A percentile compares a stretch with the other conserved stretches of the same genome.
Evolutionary conservation across 441 rosid genomes (phyloP).

Genomic region (Populus trichocarpa): DNA sequence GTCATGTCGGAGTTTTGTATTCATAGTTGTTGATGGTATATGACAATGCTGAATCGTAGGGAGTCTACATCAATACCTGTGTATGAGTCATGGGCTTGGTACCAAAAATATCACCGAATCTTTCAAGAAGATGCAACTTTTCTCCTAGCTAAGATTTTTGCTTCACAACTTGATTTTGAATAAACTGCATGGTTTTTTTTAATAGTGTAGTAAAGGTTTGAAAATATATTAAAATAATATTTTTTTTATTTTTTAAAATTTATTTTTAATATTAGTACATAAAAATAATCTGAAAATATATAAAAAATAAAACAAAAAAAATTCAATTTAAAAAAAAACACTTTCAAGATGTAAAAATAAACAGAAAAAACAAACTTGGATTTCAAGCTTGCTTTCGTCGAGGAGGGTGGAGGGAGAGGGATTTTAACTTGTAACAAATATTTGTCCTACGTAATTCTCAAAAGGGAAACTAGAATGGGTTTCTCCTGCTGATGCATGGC

Average conservation of each 20-base stretch:
- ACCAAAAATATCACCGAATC: not conserved
- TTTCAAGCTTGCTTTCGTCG: not conserved
- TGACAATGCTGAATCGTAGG: not conserved
- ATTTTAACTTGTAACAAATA: not conserved
- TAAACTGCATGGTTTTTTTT: not conserved
- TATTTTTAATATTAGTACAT: no score
- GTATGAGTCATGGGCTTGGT: not conserved
- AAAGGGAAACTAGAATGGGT: not conserved
- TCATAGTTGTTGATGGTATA: not conserved
- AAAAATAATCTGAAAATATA: no score
- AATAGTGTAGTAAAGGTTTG: no score
- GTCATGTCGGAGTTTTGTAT: not conserved
- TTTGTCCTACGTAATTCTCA: not conserved
- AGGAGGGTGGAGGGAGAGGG: not conserved
- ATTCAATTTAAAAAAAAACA: no score
- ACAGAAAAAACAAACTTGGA: not conserved
- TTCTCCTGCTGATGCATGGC: not conserved
- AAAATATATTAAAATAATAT: no score
- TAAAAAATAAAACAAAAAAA: no score
- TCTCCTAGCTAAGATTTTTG: not conserved
- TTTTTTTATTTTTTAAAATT: no score
- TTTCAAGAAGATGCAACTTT: not conserved
- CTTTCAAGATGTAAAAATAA: no score
- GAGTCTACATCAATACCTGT: not conserved
- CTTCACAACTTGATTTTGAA: not conserved